These are phyloP conservation scores for Alternaria arborescens DNA, from an alignment of 2,329 filamentous ascomycete species.

Conservation along the genomic window DNA sequence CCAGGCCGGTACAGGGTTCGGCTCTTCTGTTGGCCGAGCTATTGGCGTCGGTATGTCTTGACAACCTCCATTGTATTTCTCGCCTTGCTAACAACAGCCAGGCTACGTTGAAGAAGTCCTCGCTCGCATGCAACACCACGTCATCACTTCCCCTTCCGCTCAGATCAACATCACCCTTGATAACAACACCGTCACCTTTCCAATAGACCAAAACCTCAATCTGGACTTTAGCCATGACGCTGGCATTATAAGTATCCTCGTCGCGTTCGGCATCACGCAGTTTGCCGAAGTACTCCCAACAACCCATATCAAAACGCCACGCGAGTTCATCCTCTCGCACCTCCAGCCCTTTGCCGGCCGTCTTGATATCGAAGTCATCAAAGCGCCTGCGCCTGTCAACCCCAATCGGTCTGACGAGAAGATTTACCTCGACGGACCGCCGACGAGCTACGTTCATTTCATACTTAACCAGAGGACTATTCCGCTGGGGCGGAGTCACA, in stretches of 20 bases:
- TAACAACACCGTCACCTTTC: conserved; percentile 73
- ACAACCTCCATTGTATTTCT: not conserved
- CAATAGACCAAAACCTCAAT: conserved; percentile 75
- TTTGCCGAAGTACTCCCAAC: conserved; percentile 69
- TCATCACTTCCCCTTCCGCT: conserved; percentile 53
- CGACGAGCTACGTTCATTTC: conserved; percentile 77
- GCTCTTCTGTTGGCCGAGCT: conserved; percentile 72
- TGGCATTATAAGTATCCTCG: conserved; percentile 74
- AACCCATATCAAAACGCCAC: conserved; percentile 63
- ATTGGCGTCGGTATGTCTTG: conserved; percentile 72
- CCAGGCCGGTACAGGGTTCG: conserved; percentile 68
- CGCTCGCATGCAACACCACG: conserved; percentile 73
- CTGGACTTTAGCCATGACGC: conserved; percentile 83
- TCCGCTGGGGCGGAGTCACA: conserved; percentile 71
- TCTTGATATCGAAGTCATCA: conserved; percentile 78
- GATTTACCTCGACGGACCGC: conserved; percentile 61
- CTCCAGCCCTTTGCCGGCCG: conserved; percentile 76
- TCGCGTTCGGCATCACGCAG: conserved; percentile 76
- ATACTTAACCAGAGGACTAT: conserved; percentile 77
- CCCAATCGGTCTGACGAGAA: conserved; percentile 30
- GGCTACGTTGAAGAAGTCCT: conserved; percentile 72
- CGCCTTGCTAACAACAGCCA: conserved; percentile 15
- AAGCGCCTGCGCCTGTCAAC: conserved; percentile 68
- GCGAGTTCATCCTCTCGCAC: conserved; percentile 70
- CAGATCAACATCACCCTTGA: conserved; percentile 73